Percentiles rank a stretch among this genome's conserved stretches.
These are phyloP conservation scores for Viridothelium virens DNA, from an alignment of 495 filamentous ascomycete genomes.

Conservation along the genomic window DNA sequence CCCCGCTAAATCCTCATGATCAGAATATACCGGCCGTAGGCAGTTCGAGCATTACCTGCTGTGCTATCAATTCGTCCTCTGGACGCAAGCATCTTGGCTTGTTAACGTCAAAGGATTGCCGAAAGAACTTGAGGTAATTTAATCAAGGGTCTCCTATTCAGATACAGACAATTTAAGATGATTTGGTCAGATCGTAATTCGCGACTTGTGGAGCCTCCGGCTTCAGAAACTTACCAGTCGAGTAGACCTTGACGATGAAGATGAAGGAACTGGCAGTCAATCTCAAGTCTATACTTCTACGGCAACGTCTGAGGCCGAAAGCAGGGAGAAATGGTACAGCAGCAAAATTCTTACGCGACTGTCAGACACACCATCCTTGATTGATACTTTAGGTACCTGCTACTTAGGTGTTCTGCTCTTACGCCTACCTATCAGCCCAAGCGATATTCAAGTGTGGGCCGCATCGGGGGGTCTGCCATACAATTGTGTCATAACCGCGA, in stretches of 20 bases:
- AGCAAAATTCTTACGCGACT: background rate
- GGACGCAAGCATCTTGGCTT: slow-evolving; percentile 62
- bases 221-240: slow-evolving; percentile 43
- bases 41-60: slow-evolving; percentile 75
- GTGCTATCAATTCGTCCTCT: slow-evolving; percentile 74
- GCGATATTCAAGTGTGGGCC: slow-evolving; percentile 48
- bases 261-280: slow-evolving; percentile 27
- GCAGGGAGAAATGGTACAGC: slow-evolving; percentile 20
- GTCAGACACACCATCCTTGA: slow-evolving; percentile 45
- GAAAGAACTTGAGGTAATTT: slow-evolving; percentile 52
- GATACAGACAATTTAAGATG: background rate
- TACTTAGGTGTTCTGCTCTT: slow-evolving; percentile 60
- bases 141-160: background rate
- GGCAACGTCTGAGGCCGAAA: slow-evolving; percentile 10
- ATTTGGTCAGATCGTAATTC: slow-evolving; percentile 42
- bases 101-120: slow-evolving; percentile 55
- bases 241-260: slow-evolving; percentile 14
- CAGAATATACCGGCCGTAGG: slow-evolving; percentile 45
- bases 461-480: slow-evolving; percentile 30
- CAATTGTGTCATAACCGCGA: slow-evolving; percentile 24
- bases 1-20: background rate
- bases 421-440: slow-evolving; percentile 54
- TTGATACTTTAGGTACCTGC: slow-evolving; percentile 57
- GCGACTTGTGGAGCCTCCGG: slow-evolving; percentile 63
- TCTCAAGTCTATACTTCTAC: slow-evolving; percentile 17